A percentile compares a stretch with the other conserved stretches of the same genome.
Evolutionary conservation across 2,329 filamentous ascomycete species (phyloP).

Genomic region (Ophiobolus disseminans): DNA sequence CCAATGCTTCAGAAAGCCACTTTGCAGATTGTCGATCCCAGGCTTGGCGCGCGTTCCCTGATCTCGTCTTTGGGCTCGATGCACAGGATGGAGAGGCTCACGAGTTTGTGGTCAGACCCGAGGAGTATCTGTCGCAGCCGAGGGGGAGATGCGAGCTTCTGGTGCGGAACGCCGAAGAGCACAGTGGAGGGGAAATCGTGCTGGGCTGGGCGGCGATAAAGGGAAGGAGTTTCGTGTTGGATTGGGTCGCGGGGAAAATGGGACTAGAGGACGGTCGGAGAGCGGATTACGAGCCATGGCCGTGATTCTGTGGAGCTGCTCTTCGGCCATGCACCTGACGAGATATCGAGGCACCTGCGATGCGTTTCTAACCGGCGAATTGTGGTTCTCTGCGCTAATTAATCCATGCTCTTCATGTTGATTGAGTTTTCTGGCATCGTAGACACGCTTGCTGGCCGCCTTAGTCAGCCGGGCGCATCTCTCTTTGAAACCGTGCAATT

Average conservation of each 20-base stretch:
- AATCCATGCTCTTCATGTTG: too few relatives aligned
- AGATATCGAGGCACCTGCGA: too few relatives aligned
- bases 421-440: too few relatives aligned
- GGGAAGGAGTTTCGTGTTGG: slow-evolving; percentile 22
- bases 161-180: slow-evolving; percentile 11
- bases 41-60: slow-evolving; percentile 17
- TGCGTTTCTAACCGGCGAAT: too few relatives aligned
- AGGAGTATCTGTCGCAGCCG: slow-evolving; percentile 22
- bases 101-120: slow-evolving; percentile 20
- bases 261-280: slow-evolving; percentile 13
- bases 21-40: slow-evolving; percentile 19
- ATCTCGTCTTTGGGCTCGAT: slow-evolving; percentile 23
- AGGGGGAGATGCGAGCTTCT: slow-evolving; percentile 21
- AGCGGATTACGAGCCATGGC: neutral
- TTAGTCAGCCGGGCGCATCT: too few relatives aligned
- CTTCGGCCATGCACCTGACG: too few relatives aligned
- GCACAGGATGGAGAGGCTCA: slow-evolving; percentile 5
- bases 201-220: slow-evolving; percentile 29
- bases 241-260: slow-evolving; percentile 16
- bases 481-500: too few relatives aligned
- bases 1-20: slow-evolving; percentile 8
- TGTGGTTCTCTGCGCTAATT: too few relatives aligned
- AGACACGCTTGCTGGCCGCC: too few relatives aligned
- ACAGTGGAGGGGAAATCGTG: neutral
- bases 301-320: too few relatives aligned